A percentile compares a stretch with the other conserved stretches of the same genome.
These are phyloP conservation scores for Botrytis paeoniae DNA, from an alignment of 2,329 filamentous ascomycete genomes.

Conservation along the genomic window DNA sequence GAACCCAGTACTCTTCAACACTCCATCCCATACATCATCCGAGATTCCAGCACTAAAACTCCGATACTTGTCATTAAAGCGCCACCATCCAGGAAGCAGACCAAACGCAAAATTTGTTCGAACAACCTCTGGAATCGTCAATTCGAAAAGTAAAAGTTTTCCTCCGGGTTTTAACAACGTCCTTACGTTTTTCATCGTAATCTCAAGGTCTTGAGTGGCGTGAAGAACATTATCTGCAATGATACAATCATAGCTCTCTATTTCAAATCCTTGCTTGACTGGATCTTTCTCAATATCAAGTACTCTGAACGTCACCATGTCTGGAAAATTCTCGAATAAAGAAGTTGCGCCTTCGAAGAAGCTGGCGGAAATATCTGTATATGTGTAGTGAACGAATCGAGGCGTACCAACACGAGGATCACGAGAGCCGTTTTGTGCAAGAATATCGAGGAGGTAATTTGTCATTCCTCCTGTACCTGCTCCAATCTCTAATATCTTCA, in stretches of 20 bases:
- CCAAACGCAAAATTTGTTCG: constrained; percentile 32
- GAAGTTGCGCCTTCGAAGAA: background rate
- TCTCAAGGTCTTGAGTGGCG: background rate
- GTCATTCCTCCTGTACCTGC: background rate
- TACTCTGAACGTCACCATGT: background rate
- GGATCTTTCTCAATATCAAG: constrained; percentile 5
- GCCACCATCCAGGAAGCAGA: constrained; percentile 42
- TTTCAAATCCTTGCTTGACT: background rate
- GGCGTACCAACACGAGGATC: background rate
- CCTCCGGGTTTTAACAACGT: constrained; percentile 7
- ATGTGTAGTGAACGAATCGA: background rate
- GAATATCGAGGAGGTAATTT: background rate
- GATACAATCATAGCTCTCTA: background rate
- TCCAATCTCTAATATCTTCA: background rate
- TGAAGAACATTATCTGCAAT: constrained; percentile 9
- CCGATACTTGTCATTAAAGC: constrained; percentile 35
- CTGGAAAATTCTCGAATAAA: background rate
- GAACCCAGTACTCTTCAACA: constrained; percentile 23
- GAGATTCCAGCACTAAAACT: constrained; percentile 23
- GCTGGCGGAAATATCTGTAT: background rate
- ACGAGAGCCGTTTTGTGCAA: background rate
- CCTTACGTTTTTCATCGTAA: background rate
- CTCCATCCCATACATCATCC: constrained; percentile 21
- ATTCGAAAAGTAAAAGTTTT: background rate
- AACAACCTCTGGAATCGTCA: background rate